Evolutionary conservation across 352 stramenopile genomes (phyloP).

Genomic region (Globisporangium polare): DNA sequence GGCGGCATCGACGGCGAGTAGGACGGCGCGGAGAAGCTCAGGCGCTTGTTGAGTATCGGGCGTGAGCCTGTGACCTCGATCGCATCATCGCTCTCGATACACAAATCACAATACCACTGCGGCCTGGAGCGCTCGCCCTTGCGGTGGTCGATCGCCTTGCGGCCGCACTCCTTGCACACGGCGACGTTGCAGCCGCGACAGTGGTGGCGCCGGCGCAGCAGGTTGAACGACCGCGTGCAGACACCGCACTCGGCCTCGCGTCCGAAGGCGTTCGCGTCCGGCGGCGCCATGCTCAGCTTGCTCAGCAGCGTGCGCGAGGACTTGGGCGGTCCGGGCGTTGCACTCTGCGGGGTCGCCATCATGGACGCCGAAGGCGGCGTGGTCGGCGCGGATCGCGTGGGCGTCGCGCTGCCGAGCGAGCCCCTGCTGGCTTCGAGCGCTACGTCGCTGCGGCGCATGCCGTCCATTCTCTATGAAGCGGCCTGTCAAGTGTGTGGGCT

Average conservation of each 20-base stretch:
- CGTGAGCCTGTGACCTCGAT: conserved; percentile 61
- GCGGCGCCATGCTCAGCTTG: conserved; percentile 33
- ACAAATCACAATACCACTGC: conserved; percentile 79
- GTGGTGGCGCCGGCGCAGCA: conserved; percentile 79
- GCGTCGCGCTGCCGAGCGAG: conserved; percentile 9
- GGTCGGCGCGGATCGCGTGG: conserved; percentile 12
- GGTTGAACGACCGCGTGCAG: conserved; percentile 77
- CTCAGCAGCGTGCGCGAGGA: conserved; percentile 26
- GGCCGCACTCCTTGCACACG: conserved; percentile 79
- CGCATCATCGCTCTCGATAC: conserved; percentile 59
- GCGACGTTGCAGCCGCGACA: conserved; percentile 81
- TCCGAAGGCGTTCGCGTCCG: conserved; percentile 45
- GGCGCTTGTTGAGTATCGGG: conserved; percentile 44
- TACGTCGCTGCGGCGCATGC: conserved; percentile 17
- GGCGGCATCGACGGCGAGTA: conserved; percentile 34
- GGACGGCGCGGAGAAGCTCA: conserved; percentile 52
- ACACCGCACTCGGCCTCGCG: conserved; percentile 72
- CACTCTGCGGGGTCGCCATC: conserved; percentile 1
- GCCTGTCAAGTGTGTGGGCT: too few species aligned
- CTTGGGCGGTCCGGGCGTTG: neutral
- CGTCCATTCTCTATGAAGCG: conserved; percentile 10
- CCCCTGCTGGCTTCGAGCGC: conserved; percentile 12
- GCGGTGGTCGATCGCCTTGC: conserved; percentile 69
- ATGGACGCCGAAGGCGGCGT: conserved; percentile 9
- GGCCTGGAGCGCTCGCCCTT: conserved; percentile 46